Base-by-base conservation (phyloP, 2,329 filamentous ascomycete genomes). In the Xylaria sp. region DNA sequence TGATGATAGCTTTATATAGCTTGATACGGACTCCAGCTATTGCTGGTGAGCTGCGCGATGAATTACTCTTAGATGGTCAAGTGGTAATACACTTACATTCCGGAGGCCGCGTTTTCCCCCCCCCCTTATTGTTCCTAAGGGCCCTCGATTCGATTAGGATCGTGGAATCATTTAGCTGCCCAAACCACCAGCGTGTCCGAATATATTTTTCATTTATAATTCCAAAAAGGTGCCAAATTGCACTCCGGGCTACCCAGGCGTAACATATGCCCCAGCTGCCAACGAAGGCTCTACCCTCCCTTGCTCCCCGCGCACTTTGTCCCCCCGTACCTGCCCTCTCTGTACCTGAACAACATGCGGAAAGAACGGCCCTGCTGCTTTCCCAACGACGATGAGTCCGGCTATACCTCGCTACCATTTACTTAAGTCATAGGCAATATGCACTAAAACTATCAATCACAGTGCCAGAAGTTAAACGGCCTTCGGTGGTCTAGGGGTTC, bases 401-500 rank as follows among this genome's bases (percentile, higher is more conserved):
- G 50, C 13, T 52, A 32, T 52, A 52, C 25, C 50, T 52, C 50
- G 50, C 50, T 32, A 32, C 50, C 25, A 52, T 32, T 32, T 13
- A 32, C 9, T 8, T 20, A 55, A n/a, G 52, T 3, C 23, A 25
- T 25, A 25, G 23, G 23, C 23, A 25, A 25, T 25, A 25, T 25
- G 23, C 3, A 62, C 20, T 37, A 32, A 46, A 13, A 34, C 37
- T 46, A 23, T 9, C 13, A 15, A 37, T 15, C 46, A 44, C 20
- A 9, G 1, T 63, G 1, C 39, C 5, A 34, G 61, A 63, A 63
- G 61, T 63, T 37, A 56, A n/a, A 63, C 41, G 25, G 51, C 61
- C 61, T 28, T 63, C 61, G 61, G 61, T 63, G 52, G 61, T 63
- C 61, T 63, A 50, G 61, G 39, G 52, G 61, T 55, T 20, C 9